Evolutionary conservation across 768 basidiomycete species (phyloP).

Genomic region (Boletus bicolor): DNA sequence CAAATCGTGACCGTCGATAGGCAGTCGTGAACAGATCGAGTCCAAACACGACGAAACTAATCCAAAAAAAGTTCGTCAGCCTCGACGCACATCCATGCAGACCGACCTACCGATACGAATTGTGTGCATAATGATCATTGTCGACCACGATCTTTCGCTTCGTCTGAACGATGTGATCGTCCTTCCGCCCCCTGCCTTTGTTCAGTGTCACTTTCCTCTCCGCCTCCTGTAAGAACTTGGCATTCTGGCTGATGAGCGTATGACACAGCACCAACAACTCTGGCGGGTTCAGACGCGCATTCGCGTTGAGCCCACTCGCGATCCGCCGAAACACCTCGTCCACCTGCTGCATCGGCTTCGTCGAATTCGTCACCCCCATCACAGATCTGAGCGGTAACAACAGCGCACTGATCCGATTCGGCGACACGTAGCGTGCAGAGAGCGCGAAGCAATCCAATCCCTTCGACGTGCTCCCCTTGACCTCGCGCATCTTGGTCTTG

Average conservation of each 20-base stretch:
- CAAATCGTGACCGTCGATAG: constrained; percentile 79
- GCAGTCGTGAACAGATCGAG: constrained; percentile 89
- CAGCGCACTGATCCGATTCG: constrained; percentile 69
- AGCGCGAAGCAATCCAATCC: constrained; percentile 85
- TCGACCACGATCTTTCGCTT: constrained; percentile 60
- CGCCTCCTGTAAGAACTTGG: constrained; percentile 73
- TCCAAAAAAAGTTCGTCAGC: neutral
- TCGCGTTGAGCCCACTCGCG: constrained; percentile 80
- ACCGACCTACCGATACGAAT: constrained; percentile 73
- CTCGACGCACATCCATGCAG: neutral
- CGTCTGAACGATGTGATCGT: constrained; percentile 70
- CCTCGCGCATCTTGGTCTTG: constrained; percentile 93
- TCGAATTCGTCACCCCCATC: constrained; percentile 79
- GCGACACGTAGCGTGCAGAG: constrained; percentile 74
- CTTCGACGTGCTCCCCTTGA: constrained; percentile 74
- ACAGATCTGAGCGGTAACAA: constrained; percentile 78
- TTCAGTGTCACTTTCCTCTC: constrained; percentile 35
- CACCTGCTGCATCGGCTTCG: constrained; percentile 76
- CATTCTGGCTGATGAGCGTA: constrained; percentile 87
- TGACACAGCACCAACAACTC: constrained; percentile 83
- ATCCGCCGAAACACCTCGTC: constrained; percentile 88
- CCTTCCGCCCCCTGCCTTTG: constrained; percentile 35
- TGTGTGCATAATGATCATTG: constrained; percentile 73
- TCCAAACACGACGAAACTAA: constrained; percentile 86
- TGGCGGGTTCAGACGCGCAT: constrained; percentile 61